phyloP scores from a whole-genome alignment of 2,329 filamentous ascomycete species.

The Alternaria infectoria region DNA sequence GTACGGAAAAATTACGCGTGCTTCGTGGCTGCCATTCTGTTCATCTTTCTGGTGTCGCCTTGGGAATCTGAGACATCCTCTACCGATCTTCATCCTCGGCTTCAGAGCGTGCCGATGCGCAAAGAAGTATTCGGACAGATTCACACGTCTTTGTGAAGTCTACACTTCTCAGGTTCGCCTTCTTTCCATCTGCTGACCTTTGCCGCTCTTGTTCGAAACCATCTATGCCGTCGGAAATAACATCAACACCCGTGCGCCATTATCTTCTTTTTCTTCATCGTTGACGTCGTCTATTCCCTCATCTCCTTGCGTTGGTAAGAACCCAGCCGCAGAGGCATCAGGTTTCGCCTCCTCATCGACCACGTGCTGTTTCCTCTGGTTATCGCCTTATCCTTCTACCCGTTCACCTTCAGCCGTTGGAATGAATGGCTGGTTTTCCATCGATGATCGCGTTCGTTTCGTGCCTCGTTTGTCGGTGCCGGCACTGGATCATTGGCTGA shows the following conservation, averaged over 20 bases:
- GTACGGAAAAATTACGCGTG: neutral
- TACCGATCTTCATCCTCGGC: neutral
- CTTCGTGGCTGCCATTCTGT: neutral
- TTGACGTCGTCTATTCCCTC: neutral
- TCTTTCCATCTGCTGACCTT: neutral
- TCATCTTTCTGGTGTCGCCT: neutral
- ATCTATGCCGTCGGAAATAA: neutral
- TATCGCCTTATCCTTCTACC: accelerated
- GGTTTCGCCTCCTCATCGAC: neutral
- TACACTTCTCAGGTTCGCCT: neutral
- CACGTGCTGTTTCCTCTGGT: neutral
- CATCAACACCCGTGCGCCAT: neutral
- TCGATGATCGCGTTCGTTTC: neutral
- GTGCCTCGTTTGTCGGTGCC: accelerated
- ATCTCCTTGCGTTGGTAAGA: neutral
- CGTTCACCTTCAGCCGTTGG: neutral
- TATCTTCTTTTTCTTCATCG: neutral
- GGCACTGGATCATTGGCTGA: neutral
- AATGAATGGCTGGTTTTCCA: neutral
- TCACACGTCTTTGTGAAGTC: neutral
- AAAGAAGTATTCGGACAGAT: neutral
- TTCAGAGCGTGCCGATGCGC: neutral
- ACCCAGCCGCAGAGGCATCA: neutral
- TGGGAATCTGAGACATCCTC: neutral
- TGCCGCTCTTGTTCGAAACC: neutral